Conservation (phyloP, 805 yeast genomes). For the Ogataea siamensis region DNA sequence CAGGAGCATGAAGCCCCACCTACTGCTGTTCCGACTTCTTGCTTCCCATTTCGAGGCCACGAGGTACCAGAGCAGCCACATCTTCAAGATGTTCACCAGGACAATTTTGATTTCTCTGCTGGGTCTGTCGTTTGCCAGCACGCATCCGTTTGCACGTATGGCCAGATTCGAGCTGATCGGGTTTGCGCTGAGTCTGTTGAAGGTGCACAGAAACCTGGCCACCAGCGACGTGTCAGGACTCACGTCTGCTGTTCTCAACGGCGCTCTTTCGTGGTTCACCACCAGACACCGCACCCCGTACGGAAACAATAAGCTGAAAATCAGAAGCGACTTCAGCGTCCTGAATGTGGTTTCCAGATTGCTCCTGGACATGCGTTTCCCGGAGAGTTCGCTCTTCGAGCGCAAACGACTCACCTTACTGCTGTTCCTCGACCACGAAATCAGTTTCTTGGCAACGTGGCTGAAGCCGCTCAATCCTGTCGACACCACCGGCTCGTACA, state of each 20-base stretch:
- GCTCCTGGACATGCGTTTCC: slow-evolving; percentile 26
- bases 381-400: slow-evolving; percentile 33
- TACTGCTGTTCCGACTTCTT: slow-evolving; percentile 63
- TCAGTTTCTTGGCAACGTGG: slow-evolving; percentile 75
- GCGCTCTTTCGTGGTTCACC: slow-evolving; percentile 77
- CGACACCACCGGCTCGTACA: slow-evolving; percentile 40
- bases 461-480: slow-evolving; percentile 53
- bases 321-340: slow-evolving; percentile 63
- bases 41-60: slow-evolving; percentile 79
- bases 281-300: slow-evolving; percentile 66
- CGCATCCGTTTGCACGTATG: slow-evolving; percentile 79
- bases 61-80: slow-evolving; percentile 64
- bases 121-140: slow-evolving; percentile 56
- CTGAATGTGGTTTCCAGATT: slow-evolving; percentile 50
- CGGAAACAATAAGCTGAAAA: slow-evolving; percentile 76
- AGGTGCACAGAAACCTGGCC: slow-evolving; percentile 49
- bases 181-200: slow-evolving; percentile 64
- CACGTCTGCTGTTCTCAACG: slow-evolving; percentile 54
- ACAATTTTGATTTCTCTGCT: slow-evolving; percentile 55
- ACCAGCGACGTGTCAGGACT: slow-evolving; percentile 46
- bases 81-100: slow-evolving; percentile 65
- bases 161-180: slow-evolving; percentile 70
- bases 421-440: slow-evolving; percentile 72
- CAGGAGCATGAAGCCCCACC: slow-evolving; percentile 60
- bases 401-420: slow-evolving; percentile 54